Conservation (phyloP, 768 basidiomycete genomes). For the Cytidiella melzeri region DNA sequence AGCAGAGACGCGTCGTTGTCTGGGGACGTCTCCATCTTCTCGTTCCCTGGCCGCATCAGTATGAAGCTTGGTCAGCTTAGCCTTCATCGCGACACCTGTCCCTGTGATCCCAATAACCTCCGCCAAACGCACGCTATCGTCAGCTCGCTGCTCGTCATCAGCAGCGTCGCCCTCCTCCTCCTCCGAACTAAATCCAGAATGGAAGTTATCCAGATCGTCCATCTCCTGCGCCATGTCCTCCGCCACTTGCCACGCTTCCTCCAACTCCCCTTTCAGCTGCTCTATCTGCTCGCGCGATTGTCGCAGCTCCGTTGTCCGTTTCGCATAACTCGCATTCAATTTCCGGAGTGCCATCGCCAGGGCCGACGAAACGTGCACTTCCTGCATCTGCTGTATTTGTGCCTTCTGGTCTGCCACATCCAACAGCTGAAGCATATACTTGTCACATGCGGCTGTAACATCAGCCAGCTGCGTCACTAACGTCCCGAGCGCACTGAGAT, state of each 20-base stretch:
- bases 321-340: constrained; percentile 69
- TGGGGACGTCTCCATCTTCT: background rate
- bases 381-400: constrained; percentile 54
- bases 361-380: constrained; percentile 70
- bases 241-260: constrained; percentile 78
- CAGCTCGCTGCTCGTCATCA: constrained; percentile 21
- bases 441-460: constrained; percentile 51
- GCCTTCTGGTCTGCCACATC: constrained; percentile 54
- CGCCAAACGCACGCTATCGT: constrained; percentile 26
- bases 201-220: constrained; percentile 48
- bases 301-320: constrained; percentile 53
- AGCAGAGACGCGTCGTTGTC: constrained; percentile 41
- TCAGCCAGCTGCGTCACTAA: constrained; percentile 57
- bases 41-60: background rate
- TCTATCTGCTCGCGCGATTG: constrained; percentile 40
- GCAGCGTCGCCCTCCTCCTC: constrained; percentile 7
- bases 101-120: constrained; percentile 34
- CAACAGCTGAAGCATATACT: constrained; percentile 50
- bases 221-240: constrained; percentile 67
- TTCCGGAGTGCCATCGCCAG: constrained; percentile 74
- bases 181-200: constrained; percentile 14
- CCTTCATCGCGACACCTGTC: constrained; percentile 31
- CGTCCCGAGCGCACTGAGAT: constrained; percentile 34
- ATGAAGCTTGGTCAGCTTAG: constrained; percentile 23
- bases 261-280: constrained; percentile 61